Conservation (phyloP, 345 rosid genomes). For the Eucalyptus sp. region DNA sequence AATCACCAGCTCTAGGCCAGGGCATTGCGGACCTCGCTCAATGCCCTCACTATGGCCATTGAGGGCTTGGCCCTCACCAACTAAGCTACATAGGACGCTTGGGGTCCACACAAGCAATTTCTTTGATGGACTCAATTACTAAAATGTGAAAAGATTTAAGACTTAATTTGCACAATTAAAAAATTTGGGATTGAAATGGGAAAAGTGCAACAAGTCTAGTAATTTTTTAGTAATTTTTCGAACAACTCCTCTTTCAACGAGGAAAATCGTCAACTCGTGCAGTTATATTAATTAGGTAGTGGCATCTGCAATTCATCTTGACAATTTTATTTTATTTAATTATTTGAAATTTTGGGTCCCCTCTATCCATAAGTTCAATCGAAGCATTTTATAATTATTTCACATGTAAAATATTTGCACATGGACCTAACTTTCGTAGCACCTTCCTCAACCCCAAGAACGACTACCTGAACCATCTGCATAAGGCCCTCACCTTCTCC, state of each 20-base stretch:
- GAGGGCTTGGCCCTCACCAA: accelerated
- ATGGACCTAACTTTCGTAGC: neutral
- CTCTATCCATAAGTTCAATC: neutral
- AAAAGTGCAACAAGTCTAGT: accelerated
- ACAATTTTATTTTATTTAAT: neutral
- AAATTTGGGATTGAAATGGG: too few relatives aligned
- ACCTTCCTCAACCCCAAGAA: neutral
- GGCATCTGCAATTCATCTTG: neutral
- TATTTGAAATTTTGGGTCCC: neutral
- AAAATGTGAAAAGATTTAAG: too few relatives aligned
- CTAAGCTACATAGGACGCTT: too few relatives aligned
- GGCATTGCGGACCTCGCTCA: accelerated
- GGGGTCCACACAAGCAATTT: too few relatives aligned
- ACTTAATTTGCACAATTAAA: too few relatives aligned
- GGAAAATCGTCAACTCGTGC: neutral
- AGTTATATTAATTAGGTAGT: neutral
- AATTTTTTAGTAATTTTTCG: too few relatives aligned
- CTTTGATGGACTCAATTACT: too few relatives aligned
- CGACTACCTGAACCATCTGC: neutral
- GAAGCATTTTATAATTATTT: neutral
- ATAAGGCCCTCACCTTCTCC: neutral
- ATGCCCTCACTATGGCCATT: too few relatives aligned
- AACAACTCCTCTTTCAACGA: too few relatives aligned
- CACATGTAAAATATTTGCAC: neutral
- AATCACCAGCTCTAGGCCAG: accelerated